phyloP scores from a whole-genome alignment of 192 early-diverging fungal species.

The Coemansia sp. region DNA sequence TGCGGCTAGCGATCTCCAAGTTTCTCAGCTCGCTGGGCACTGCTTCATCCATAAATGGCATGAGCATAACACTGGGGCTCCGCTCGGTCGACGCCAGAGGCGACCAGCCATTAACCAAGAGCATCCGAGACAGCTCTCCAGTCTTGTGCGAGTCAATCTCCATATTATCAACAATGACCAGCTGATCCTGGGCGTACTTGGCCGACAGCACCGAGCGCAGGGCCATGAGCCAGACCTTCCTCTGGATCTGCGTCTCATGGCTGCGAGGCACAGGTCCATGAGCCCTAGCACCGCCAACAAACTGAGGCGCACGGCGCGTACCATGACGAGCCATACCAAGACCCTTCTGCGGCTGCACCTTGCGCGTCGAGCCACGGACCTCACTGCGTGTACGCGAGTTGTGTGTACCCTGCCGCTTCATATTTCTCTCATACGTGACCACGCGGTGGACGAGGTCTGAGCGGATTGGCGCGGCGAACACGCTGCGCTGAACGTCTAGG shows the following conservation, averaged over 20 bases:
- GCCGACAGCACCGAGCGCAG: constrained; percentile 82
- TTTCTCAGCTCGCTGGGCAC: constrained; percentile 46
- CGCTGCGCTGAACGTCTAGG: constrained; percentile 67
- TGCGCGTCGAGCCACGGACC: constrained; percentile 82
- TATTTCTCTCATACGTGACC: constrained; percentile 85
- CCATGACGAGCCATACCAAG: constrained; percentile 91
- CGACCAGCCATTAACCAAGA: constrained; percentile 45
- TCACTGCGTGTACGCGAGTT: constrained; percentile 78
- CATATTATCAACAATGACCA: constrained; percentile 80
- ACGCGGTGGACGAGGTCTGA: constrained; percentile 83
- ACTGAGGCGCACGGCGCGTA: constrained; percentile 81
- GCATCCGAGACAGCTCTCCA: constrained; percentile 57
- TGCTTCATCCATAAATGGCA: constrained; percentile 37
- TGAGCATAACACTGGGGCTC: constrained; percentile 31
- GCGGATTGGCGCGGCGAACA: constrained; percentile 77
- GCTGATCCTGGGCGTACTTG: constrained; percentile 89
- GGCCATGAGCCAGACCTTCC: constrained; percentile 85
- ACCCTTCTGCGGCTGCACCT: constrained; percentile 90
- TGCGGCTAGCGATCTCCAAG: constrained; percentile 63
- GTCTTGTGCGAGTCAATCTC: constrained; percentile 61
- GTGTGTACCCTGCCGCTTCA: constrained; percentile 81
- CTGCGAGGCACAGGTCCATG: constrained; percentile 92
- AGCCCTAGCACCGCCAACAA: constrained; percentile 80
- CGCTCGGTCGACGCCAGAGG: constrained; percentile 25
- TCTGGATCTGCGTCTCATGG: constrained; percentile 78